Evolutionary conservation across 495 filamentous ascomycete genomes (phyloP).

Genomic region (Pyrenula aspistea): DNA sequence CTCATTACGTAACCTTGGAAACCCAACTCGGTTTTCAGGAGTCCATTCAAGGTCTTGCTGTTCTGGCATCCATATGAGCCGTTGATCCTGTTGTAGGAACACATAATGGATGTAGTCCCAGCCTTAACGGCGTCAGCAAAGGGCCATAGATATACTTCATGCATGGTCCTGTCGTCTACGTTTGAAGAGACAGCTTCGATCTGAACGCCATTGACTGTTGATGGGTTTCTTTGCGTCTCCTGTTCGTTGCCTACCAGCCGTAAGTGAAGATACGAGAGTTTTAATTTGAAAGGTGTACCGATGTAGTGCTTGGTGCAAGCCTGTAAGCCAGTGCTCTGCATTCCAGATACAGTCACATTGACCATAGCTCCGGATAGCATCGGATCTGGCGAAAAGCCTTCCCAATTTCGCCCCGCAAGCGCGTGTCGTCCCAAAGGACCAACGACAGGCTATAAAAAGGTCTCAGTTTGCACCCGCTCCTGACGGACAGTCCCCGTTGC

Average conservation of each 20-base stretch:
- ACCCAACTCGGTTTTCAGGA: slow-evolving; percentile 54
- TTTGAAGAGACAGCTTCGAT: slow-evolving; percentile 41
- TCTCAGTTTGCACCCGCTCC: slow-evolving; percentile 37
- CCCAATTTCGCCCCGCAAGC: slow-evolving; percentile 67
- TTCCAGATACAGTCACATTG: slow-evolving; percentile 39
- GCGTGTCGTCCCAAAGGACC: slow-evolving; percentile 57
- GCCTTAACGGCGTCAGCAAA: slow-evolving; percentile 56
- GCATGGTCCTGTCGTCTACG: slow-evolving; percentile 58
- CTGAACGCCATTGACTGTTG: slow-evolving; percentile 42
- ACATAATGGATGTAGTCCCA: slow-evolving; percentile 52
- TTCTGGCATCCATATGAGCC: slow-evolving; percentile 55
- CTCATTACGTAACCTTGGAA: slow-evolving; percentile 56
- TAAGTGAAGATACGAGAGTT: not conserved
- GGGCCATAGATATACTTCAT: slow-evolving; percentile 74
- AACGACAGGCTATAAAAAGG: slow-evolving; percentile 50
- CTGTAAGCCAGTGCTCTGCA: slow-evolving; percentile 39
- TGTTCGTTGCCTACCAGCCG: slow-evolving; percentile 32
- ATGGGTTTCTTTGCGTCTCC: slow-evolving; percentile 28
- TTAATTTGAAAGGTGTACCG: slow-evolving; percentile 21
- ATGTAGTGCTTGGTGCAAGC: slow-evolving; percentile 49
- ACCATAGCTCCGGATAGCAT: slow-evolving; percentile 44
- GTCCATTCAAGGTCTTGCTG: slow-evolving; percentile 44
- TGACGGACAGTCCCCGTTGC: slow-evolving; percentile 39
- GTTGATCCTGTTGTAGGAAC: slow-evolving; percentile 58
- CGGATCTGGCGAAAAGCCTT: slow-evolving; percentile 59